These are phyloP conservation scores for Eragrostis tef DNA, from an alignment of 202 grass and related monocot genomes.

Conservation along the genomic window DNA sequence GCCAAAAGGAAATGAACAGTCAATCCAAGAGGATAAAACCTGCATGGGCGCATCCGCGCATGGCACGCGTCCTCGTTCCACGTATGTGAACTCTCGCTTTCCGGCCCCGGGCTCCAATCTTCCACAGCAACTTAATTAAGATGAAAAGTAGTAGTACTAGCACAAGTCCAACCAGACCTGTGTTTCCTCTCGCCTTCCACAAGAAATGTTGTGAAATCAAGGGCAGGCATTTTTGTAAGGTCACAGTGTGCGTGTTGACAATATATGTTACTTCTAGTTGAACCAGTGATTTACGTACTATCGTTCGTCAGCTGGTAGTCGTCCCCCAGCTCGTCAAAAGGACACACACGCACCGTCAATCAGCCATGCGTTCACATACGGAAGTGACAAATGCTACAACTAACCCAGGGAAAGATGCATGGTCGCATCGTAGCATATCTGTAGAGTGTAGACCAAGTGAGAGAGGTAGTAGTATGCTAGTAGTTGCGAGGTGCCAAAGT, in stretches of 20 bases:
- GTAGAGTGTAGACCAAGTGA: not conserved
- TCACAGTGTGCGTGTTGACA: not conserved
- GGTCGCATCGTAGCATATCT: not conserved
- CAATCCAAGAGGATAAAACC: conserved; percentile 9
- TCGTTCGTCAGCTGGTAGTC: not conserved
- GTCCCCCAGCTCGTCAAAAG: conserved; percentile 4
- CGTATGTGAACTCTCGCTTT: conserved; percentile 34
- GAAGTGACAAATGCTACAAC: not conserved
- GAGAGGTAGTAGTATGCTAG: not conserved
- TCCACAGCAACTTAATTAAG: conserved; percentile 7
- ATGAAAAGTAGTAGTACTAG: not conserved
- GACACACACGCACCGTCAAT: not conserved
- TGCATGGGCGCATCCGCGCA: not conserved
- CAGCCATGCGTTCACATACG: conserved; percentile 43
- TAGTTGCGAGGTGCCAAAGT: no score
- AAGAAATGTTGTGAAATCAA: not conserved
- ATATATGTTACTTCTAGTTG: not conserved
- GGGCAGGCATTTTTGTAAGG: not conserved
- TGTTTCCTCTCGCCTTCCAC: conserved; percentile 25
- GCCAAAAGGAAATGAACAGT: not conserved
- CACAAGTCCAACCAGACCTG: not conserved
- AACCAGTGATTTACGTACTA: no score
- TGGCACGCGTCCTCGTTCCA: not conserved
- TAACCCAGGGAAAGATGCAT: not conserved
- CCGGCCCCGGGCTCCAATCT: conserved; percentile 7